Evolutionary conservation across 2,329 filamentous ascomycete genomes (phyloP).

Genomic region (Didymella sp.): DNA sequence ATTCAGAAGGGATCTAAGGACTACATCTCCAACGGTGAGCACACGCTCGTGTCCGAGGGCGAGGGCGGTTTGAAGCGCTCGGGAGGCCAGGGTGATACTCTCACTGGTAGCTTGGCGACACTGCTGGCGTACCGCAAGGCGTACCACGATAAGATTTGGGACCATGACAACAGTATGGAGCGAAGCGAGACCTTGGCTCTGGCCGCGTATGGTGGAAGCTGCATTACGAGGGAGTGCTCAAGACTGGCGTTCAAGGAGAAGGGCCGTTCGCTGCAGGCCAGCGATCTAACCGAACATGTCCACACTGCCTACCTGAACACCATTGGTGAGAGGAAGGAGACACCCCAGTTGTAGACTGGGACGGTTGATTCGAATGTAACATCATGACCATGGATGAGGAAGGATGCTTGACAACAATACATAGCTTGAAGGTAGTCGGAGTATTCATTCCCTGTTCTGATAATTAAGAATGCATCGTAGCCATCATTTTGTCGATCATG

Average conservation of each 20-base stretch:
- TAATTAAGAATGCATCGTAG: too few relatives aligned
- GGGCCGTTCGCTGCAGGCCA: constrained; percentile 88
- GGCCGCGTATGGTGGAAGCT: constrained; percentile 84
- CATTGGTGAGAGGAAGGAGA: constrained; percentile 69
- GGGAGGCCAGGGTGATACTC: constrained; percentile 92
- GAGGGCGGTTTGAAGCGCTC: constrained; percentile 86
- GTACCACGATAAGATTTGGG: constrained; percentile 85
- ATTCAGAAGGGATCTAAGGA: constrained; percentile 88
- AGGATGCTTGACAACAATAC: not conserved
- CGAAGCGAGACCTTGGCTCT: constrained; percentile 69
- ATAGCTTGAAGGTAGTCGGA: not conserved
- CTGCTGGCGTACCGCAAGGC: constrained; percentile 87
- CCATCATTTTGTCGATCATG: constrained; percentile 22
- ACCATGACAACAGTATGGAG: constrained; percentile 62
- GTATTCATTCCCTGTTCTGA: not conserved
- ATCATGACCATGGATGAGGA: not conserved
- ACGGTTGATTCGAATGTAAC: not conserved
- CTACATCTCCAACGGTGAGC: constrained; percentile 79
- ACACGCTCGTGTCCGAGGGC: constrained; percentile 78
- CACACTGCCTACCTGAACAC: constrained; percentile 79
- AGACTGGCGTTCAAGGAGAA: constrained; percentile 83
- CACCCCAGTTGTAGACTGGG: constrained; percentile 31
- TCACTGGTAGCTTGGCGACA: constrained; percentile 88
- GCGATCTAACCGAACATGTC: constrained; percentile 90
- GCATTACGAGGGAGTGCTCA: constrained; percentile 89